phyloP scores from a whole-genome alignment of 2,329 filamentous ascomycete species.

The Lithohypha guttulata region DNA sequence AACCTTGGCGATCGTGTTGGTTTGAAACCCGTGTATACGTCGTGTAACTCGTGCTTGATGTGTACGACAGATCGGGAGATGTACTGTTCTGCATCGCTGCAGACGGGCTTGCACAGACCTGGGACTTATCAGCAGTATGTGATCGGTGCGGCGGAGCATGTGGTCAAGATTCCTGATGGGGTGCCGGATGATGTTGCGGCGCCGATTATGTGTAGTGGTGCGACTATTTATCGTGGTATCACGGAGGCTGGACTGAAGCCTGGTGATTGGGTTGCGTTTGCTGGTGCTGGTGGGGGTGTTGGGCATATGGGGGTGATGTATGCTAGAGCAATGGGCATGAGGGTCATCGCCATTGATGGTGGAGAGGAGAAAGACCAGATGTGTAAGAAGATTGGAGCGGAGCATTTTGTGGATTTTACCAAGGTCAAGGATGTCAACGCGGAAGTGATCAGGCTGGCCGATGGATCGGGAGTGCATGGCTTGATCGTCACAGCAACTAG shows the following conservation, averaged over 20 bases:
- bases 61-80: slow-evolving; percentile 23
- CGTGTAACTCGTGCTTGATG: slow-evolving; percentile 27
- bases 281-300: slow-evolving; percentile 31
- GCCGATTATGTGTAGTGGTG: slow-evolving; percentile 35
- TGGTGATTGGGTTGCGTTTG: slow-evolving; percentile 21
- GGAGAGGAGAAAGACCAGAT: slow-evolving; percentile 25
- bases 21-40: slow-evolving; percentile 30
- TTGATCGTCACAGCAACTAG: slow-evolving; percentile 12
- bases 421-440: slow-evolving; percentile 14
- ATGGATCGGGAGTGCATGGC: slow-evolving; percentile 11
- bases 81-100: slow-evolving; percentile 11
- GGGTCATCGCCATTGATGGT: slow-evolving; percentile 31
- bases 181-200: slow-evolving; percentile 30
- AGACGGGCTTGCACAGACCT: slow-evolving; percentile 19
- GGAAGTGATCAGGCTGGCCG: slow-evolving; percentile 14
- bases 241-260: slow-evolving; percentile 12
- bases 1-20: slow-evolving; percentile 25
- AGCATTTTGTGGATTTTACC: slow-evolving; percentile 30
- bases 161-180: slow-evolving; percentile 25
- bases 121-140: slow-evolving; percentile 35
- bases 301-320: slow-evolving; percentile 29
- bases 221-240: slow-evolving; percentile 36
- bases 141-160: slow-evolving; percentile 28
- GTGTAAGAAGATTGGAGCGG: slow-evolving; percentile 27
- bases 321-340: slow-evolving; percentile 35